Conservation (phyloP, 495 filamentous ascomycete genomes). For the Talaromyces thailandensis region DNA sequence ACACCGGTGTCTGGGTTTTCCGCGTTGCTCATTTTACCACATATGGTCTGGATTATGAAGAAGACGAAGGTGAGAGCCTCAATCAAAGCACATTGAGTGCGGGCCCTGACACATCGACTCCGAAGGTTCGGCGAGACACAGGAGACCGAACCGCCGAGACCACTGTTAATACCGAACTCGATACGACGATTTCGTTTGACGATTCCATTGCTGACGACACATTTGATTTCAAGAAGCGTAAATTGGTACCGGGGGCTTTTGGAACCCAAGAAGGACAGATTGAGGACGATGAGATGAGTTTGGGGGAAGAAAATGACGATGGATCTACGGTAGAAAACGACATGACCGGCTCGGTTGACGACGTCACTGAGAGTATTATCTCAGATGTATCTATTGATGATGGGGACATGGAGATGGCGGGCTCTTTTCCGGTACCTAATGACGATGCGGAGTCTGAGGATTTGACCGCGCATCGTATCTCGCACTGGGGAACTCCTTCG, state of each 20-base stretch:
- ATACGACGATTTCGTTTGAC: constrained; percentile 39
- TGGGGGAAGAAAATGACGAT: constrained; percentile 26
- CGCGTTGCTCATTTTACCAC: constrained; percentile 90
- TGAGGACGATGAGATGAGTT: constrained; percentile 32
- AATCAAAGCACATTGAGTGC: constrained; percentile 50
- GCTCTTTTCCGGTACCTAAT: constrained; percentile 57
- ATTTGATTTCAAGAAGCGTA: constrained; percentile 70
- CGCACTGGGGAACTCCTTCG: constrained; percentile 44
- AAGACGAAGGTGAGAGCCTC: constrained; percentile 47
- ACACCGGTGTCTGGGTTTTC: constrained; percentile 84
- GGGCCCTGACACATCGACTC: constrained; percentile 51
- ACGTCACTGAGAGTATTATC: constrained; percentile 51
- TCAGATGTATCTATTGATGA: constrained; percentile 62
- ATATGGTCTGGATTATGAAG: constrained; percentile 85
- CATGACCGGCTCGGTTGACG: constrained; percentile 69
- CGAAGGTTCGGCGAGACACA: constrained; percentile 30
- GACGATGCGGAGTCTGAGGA: constrained; percentile 56
- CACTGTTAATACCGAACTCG: constrained; percentile 33
- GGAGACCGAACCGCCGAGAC: constrained; percentile 17
- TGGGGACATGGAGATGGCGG: constrained; percentile 70
- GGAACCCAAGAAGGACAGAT: constrained; percentile 49
- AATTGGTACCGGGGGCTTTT: constrained; percentile 71
- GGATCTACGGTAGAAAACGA: constrained; percentile 88
- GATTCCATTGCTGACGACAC: constrained; percentile 54
- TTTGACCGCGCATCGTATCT: constrained; percentile 28